Evolutionary conservation across 2,329 filamentous ascomycete genomes (phyloP), one percentile per base, ranked within the genome.

Genomic region (Colletotrichum lini): DNA sequence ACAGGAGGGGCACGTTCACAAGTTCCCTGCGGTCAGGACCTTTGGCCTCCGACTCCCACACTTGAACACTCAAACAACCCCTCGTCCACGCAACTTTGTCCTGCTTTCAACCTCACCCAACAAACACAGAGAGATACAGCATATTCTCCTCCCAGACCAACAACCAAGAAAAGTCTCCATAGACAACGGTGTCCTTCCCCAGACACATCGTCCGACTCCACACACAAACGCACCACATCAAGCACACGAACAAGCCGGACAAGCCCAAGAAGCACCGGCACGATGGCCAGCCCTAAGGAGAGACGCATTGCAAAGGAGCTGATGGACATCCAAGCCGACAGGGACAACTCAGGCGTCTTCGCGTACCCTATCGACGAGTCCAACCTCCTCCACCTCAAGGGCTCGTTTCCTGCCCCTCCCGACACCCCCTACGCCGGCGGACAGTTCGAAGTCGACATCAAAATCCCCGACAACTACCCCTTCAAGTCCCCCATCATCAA

Each of bases 351-450:
- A 23, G 92, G 94, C 72, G 94, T 98, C 77, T 87, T 87, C 40
- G 94, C 93, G 16, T 85, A 90, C 64, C 87, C 91, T 1, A 83
- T 90, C 68, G 87, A 89, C 72, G 89, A 89, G 57, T 88, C 90
- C 73, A 93, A 95, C 81, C 84, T 98, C 67, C 94, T 92, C 69
- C 93, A 96, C 78, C 90, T 99, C 73, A 91, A 91, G 75, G 96
- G 96, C 69, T 89, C 90, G 68, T 96, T 99, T 80, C 88, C 88
- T 47, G 96, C 94, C 0, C 96, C 96, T 1, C 95, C 96, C 45
- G 95, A 97, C 74, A 98, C 96, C 1, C 95, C 96, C 0, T 99
- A 98, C 79, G 94, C 95, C 75, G 95, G 94, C 23, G 96, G 95
- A 50, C 91, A 88, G 38, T 99, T 91, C 80, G 82, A 88, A 18